Percentiles rank a stretch among this genome's conserved stretches.
Evolutionary conservation across 1,139 yeast species (phyloP).

Genomic region (Taphrina flavorubra): DNA sequence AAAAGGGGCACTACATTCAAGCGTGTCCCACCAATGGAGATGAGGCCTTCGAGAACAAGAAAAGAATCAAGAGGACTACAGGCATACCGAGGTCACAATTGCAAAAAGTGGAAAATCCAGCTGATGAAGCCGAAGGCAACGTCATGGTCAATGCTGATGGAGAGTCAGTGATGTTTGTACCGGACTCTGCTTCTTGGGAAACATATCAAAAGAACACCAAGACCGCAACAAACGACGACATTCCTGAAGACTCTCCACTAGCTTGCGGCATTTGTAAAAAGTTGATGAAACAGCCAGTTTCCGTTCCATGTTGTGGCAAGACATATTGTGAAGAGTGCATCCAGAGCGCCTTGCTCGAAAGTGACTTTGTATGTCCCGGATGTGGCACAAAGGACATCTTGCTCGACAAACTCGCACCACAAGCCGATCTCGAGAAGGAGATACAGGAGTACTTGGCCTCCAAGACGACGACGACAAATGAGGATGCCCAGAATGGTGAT

Average conservation of each 20-base stretch:
- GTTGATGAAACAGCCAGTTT: slow-evolving; percentile 74
- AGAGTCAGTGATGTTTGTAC: slow-evolving; percentile 90
- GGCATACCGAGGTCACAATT: slow-evolving; percentile 96
- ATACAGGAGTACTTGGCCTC: slow-evolving; percentile 3
- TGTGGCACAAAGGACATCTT: slow-evolving; percentile 76
- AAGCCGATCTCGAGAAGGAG: slow-evolving; percentile 12
- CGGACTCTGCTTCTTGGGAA: slow-evolving; percentile 89
- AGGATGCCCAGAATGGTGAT: background rate
- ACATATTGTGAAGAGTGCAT: slow-evolving; percentile 65
- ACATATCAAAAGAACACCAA: slow-evolving; percentile 64
- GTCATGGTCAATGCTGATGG: slow-evolving; percentile 94
- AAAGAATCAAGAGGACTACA: slow-evolving; percentile 82
- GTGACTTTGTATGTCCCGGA: slow-evolving; percentile 89
- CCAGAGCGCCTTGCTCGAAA: slow-evolving; percentile 76
- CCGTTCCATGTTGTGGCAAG: slow-evolving; percentile 79
- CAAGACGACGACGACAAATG: background rate
- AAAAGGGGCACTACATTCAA: slow-evolving; percentile 91
- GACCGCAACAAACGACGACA: slow-evolving; percentile 58
- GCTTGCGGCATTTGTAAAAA: slow-evolving; percentile 66
- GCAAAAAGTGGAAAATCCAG: slow-evolving; percentile 74
- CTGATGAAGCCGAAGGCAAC: slow-evolving; percentile 57
- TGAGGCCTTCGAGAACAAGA: slow-evolving; percentile 88
- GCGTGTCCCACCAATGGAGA: slow-evolving; percentile 94
- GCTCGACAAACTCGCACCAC: slow-evolving; percentile 57
- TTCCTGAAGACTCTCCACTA: slow-evolving; percentile 65